Conservation (phyloP, 2,329 filamentous ascomycete genomes). For the Sporothrix humicola region DNA sequence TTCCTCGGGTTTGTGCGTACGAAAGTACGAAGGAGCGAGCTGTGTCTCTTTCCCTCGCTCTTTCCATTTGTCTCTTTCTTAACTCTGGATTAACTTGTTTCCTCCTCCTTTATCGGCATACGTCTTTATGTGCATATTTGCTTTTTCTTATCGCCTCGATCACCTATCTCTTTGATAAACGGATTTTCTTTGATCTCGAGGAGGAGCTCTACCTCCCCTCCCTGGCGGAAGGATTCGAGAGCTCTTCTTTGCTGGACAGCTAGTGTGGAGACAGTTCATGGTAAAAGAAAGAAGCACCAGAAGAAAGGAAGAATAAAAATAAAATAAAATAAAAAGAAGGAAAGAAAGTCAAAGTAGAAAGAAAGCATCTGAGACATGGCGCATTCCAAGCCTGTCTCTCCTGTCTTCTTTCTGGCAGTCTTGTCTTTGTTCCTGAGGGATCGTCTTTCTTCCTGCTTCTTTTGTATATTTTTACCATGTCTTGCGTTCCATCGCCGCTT, state of each 20-base stretch:
- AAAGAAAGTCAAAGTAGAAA: too few relatives aligned
- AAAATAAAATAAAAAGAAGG: too few relatives aligned
- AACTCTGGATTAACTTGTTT: neutral
- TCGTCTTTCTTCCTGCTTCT: neutral
- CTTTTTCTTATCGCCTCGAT: slow-evolving; percentile 1
- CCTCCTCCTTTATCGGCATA: neutral
- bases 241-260: neutral
- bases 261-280: neutral
- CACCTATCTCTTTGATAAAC: neutral
- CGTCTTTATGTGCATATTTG: slow-evolving; percentile 13
- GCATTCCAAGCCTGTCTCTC: neutral
- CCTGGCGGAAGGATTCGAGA: slow-evolving; percentile 1
- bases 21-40: neutral
- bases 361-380: slow-evolving; percentile 16
- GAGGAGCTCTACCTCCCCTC: neutral
- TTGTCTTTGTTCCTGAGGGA: slow-evolving; percentile 22
- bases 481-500: too few relatives aligned
- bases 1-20: too few relatives aligned
- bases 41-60: neutral
- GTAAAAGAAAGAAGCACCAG: too few relatives aligned
- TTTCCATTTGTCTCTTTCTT: neutral
- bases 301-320: too few relatives aligned
- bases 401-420: too few relatives aligned
- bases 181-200: neutral
- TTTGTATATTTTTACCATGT: neutral